phyloP scores from a whole-genome alignment of 176 grass and related monocot species.

The Panicum miliaceum region DNA sequence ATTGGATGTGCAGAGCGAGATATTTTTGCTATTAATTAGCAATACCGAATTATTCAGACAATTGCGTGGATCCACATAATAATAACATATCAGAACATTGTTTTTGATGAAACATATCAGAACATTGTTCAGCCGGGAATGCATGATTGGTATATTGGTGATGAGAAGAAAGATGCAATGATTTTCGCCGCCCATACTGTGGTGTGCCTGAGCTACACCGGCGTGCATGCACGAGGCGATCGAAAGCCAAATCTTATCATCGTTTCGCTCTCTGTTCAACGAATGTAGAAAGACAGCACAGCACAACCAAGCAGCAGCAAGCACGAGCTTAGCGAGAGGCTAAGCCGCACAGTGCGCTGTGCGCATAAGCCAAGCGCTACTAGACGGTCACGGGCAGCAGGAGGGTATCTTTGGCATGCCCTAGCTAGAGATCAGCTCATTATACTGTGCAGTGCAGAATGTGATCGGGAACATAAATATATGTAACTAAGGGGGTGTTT shows the following conservation, averaged over 20 bases:
- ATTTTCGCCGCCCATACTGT: slow-evolving; percentile 27
- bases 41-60: neutral
- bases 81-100: neutral
- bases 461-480: neutral
- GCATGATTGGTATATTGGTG: neutral
- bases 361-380: slow-evolving; percentile 41
- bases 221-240: neutral
- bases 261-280: slow-evolving; percentile 7
- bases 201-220: neutral
- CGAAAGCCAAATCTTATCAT: slow-evolving; percentile 20
- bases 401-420: neutral
- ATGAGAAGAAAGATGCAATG: slow-evolving; percentile 4
- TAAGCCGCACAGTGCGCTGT: slow-evolving; percentile 25
- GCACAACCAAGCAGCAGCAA: slow-evolving; percentile 29
- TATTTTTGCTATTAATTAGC: neutral
- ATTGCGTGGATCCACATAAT: neutral
- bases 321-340: slow-evolving; percentile 31
- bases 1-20: neutral
- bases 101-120: neutral
- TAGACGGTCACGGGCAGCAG: slow-evolving; percentile 30
- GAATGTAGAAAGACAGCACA: neutral
- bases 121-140: neutral
- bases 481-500: no score
- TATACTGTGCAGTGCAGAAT: neutral
- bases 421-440: slow-evolving; percentile 2